A percentile compares a stretch with the other conserved stretches of the same genome.
phyloP scores from a whole-genome alignment of 139 green algal species.

The Microglena sp. region DNA sequence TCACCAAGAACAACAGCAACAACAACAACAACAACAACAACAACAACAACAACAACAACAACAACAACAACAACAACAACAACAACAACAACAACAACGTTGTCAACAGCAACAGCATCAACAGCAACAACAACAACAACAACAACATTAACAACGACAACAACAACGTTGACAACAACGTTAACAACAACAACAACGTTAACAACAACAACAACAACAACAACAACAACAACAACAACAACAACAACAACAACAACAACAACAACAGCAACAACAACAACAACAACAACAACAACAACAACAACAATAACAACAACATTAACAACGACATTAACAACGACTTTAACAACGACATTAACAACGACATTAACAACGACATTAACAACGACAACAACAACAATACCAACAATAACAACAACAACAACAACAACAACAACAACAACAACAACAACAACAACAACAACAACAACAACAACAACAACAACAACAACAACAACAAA shows the following conservation, averaged over 20 bases:
- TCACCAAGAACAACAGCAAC: too few relatives aligned
- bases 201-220: conserved; percentile 4
- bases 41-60: too few relatives aligned
- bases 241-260: conserved; percentile 6
- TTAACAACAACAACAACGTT: neutral
- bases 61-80: conserved; percentile 10
- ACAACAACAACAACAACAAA: too few relatives aligned
- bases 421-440: neutral
- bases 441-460: neutral
- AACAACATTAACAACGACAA: too few relatives aligned
- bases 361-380: too few relatives aligned
- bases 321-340: too few relatives aligned
- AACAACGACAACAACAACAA: too few relatives aligned
- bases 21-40: too few relatives aligned
- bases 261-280: neutral
- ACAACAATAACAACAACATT: conserved; percentile 2
- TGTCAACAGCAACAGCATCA: conserved; percentile 1
- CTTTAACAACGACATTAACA: too few relatives aligned
- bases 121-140: neutral
- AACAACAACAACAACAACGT: too few relatives aligned
- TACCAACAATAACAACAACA: conserved; percentile 6
- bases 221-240: conserved; percentile 9
- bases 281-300: neutral
- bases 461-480: neutral
- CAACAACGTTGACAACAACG: neutral